Conservation (phyloP, 208 protist genomes). For the Leishmania braziliensis region DNA sequence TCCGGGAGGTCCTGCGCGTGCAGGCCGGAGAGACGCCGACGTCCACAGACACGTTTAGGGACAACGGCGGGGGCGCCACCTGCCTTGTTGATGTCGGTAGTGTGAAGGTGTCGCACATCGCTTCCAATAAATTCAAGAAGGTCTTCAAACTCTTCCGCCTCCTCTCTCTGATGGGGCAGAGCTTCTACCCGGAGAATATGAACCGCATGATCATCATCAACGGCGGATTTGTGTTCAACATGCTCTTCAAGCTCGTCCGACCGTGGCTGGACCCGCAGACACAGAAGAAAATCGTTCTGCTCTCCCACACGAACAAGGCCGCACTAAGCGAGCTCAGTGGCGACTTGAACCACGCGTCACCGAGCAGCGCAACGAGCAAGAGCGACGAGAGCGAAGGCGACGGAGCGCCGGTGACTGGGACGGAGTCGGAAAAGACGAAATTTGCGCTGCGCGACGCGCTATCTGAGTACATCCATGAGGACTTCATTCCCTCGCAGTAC, state of each 20-base stretch:
- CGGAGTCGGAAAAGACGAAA: constrained; percentile 28
- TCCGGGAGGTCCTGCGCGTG: constrained; percentile 34
- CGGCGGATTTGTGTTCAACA: constrained; percentile 51
- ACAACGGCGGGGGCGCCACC: constrained; percentile 45
- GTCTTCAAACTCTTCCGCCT: constrained; percentile 44
- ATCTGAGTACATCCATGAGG: constrained; percentile 40
- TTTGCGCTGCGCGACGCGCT: constrained; percentile 47
- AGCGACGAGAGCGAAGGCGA: constrained; percentile 45
- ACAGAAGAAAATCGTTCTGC: constrained; percentile 58
- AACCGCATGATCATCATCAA: constrained; percentile 65
- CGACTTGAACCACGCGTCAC: constrained; percentile 15
- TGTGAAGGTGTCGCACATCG: constrained; percentile 56
- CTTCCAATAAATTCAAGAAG: constrained; percentile 47
- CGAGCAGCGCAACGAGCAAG: constrained; percentile 7
- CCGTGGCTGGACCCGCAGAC: constrained; percentile 64
- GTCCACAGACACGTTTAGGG: constrained; percentile 31
- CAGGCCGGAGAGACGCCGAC: constrained; percentile 17
- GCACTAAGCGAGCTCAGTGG: constrained; percentile 35
- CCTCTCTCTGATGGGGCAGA: constrained; percentile 52
- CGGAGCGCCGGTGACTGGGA: not conserved
- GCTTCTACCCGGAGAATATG: constrained; percentile 74
- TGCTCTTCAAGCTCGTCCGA: constrained; percentile 56
- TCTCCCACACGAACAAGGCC: constrained; percentile 51
- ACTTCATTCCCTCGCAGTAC: constrained; percentile 57
- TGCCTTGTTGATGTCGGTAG: constrained; percentile 50